Percentiles rank a stretch among this genome's conserved stretches.
Conservation (phyloP, 148 eudicot species). For the Talinum fruticosum region DNA sequence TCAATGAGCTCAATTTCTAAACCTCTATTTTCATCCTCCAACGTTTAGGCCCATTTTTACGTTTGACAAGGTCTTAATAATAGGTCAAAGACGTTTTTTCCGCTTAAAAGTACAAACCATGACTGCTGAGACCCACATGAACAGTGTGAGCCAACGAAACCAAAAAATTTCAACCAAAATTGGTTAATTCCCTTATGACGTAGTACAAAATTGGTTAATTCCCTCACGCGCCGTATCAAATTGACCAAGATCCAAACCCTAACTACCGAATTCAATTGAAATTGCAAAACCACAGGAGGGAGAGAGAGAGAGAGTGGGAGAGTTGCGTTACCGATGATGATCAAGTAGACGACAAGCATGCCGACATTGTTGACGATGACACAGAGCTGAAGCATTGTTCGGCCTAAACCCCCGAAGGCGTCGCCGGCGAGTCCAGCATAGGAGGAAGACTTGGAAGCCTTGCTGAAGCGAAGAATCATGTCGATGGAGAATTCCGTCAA, state of each 20-base stretch:
- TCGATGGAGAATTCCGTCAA: conserved; percentile 58
- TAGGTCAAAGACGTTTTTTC: too few species aligned
- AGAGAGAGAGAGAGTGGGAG: not conserved
- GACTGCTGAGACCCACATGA: not conserved
- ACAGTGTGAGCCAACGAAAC: not conserved
- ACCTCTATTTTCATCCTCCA: not conserved
- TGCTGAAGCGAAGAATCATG: conserved; percentile 52
- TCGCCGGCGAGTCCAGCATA: conserved; percentile 60
- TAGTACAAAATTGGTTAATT: too few species aligned
- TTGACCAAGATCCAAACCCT: not conserved
- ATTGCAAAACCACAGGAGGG: not conserved
- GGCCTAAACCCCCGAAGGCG: conserved; percentile 52
- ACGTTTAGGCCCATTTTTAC: not conserved
- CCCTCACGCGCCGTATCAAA: not conserved
- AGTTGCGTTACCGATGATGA: conserved; percentile 57
- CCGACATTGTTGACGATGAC: conserved; percentile 62
- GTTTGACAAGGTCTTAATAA: not conserved
- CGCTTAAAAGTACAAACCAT: not conserved
- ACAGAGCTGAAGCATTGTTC: conserved; percentile 43
- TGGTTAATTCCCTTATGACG: not conserved
- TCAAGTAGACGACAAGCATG: conserved; percentile 65
- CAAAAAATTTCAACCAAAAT: not conserved
- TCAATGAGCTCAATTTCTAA: too few species aligned
- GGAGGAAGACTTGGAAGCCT: conserved; percentile 44
- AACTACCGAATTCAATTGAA: not conserved